phyloP scores from a whole-genome alignment of 2,329 filamentous ascomycete species.

The Niveomyces coronatus region DNA sequence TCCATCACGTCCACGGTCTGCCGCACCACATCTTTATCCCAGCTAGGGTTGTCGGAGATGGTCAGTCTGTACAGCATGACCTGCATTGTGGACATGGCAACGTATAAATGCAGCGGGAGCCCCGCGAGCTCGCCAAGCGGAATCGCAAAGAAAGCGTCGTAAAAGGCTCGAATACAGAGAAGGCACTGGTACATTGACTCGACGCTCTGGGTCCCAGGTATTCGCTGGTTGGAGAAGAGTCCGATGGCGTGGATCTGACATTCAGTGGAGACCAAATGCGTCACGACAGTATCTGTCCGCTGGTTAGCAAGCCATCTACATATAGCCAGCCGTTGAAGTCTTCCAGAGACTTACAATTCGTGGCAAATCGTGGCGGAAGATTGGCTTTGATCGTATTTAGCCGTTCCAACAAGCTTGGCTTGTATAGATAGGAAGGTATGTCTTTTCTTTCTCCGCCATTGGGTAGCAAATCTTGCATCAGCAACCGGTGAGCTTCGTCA shows the following conservation, averaged over 20 bases:
- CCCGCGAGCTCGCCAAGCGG: slow-evolving; percentile 20
- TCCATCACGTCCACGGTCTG: slow-evolving; percentile 25
- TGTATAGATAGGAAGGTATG: slow-evolving; percentile 23
- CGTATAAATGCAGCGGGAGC: slow-evolving; percentile 24
- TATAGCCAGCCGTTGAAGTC: not conserved
- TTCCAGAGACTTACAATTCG: slow-evolving; percentile 18
- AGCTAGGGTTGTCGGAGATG: slow-evolving; percentile 28
- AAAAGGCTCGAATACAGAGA: slow-evolving; percentile 24
- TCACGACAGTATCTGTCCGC: slow-evolving; percentile 19
- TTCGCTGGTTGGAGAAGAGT: slow-evolving; percentile 19
- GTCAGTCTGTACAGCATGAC: slow-evolving; percentile 29
- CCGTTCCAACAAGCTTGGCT: slow-evolving; percentile 20
- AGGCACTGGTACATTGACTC: slow-evolving; percentile 27
- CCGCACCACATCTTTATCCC: slow-evolving; percentile 29
- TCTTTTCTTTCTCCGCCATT: slow-evolving; percentile 13
- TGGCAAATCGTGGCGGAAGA: slow-evolving; percentile 14
- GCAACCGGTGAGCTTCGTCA: slow-evolving; percentile 26
- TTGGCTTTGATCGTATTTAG: slow-evolving; percentile 16
- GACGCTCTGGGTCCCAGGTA: slow-evolving; percentile 23
- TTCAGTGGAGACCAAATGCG: slow-evolving; percentile 21
- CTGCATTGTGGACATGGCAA: slow-evolving; percentile 26
- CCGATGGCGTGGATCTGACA: slow-evolving; percentile 23
- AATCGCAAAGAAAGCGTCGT: slow-evolving; percentile 26
- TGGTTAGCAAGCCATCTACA: not conserved
- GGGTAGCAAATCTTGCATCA: slow-evolving; percentile 20